These are phyloP conservation scores for Rhynchosporium graminicola DNA, from an alignment of 2,329 filamentous ascomycete species.

Conservation along the genomic window DNA sequence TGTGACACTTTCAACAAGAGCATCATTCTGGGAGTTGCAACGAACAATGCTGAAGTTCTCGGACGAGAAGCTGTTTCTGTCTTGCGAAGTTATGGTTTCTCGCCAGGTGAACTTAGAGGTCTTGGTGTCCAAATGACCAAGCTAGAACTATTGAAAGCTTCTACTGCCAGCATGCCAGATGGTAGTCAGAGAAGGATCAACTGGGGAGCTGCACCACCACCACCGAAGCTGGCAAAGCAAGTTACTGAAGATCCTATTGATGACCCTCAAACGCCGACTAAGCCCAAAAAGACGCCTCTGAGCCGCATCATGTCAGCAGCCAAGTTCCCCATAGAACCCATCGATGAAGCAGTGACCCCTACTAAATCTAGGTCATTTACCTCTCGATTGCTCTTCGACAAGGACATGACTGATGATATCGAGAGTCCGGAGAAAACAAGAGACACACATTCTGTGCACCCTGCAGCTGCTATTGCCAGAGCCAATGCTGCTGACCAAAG, in stretches of 20 bases:
- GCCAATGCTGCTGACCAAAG: slow-evolving; percentile 50
- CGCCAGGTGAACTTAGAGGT: slow-evolving; percentile 88
- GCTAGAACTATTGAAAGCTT: slow-evolving; percentile 73
- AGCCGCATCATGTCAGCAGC: slow-evolving; percentile 23
- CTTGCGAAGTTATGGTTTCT: slow-evolving; percentile 77
- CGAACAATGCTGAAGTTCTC: slow-evolving; percentile 69
- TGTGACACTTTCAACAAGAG: slow-evolving; percentile 96
- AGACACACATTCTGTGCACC: slow-evolving; percentile 46
- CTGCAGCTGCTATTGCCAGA: slow-evolving; percentile 53
- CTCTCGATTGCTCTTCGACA: slow-evolving; percentile 16
- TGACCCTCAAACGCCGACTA: slow-evolving; percentile 45
- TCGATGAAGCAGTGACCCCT: slow-evolving; percentile 36
- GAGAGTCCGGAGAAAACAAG: slow-evolving; percentile 54
- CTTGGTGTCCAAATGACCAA: slow-evolving; percentile 93
- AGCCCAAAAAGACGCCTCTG: slow-evolving; percentile 37
- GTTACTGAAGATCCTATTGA: slow-evolving; percentile 51
- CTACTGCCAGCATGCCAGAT: slow-evolving; percentile 55
- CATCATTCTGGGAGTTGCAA: slow-evolving; percentile 77
- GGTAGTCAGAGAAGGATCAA: slow-evolving; percentile 78
- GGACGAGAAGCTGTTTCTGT: slow-evolving; percentile 84
- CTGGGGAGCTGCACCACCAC: slow-evolving; percentile 56
- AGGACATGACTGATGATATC: slow-evolving; percentile 58
- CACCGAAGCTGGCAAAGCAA: slow-evolving; percentile 45
- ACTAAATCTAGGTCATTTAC: slow-evolving; percentile 30
- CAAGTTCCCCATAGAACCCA: slow-evolving; percentile 29